Evolutionary conservation across 1,284 basidiomycete species (phyloP).

Genomic region (Termitomyces sp.): DNA sequence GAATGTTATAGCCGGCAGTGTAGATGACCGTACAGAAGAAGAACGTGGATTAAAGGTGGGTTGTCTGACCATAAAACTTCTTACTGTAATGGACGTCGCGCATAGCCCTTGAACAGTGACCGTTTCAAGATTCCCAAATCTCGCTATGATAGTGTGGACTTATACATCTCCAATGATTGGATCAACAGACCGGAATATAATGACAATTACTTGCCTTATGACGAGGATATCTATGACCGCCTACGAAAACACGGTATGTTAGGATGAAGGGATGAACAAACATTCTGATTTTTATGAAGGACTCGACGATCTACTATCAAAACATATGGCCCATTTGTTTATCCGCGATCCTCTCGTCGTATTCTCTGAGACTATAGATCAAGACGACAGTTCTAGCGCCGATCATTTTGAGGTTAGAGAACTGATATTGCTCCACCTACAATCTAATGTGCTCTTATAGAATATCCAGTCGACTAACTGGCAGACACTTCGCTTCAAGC

Average conservation of each 20-base stretch:
- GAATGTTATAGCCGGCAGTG: constrained; percentile 96
- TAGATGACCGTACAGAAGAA: constrained; percentile 94
- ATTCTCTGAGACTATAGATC: constrained; percentile 91
- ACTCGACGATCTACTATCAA: constrained; percentile 83
- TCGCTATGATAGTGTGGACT: constrained; percentile 92
- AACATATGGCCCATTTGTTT: constrained; percentile 93
- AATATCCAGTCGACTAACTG: constrained; percentile 99
- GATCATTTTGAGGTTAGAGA: constrained; percentile 90
- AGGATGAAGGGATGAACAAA: neutral
- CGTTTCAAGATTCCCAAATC: constrained; percentile 89
- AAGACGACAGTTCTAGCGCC: constrained; percentile 82
- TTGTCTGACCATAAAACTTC: constrained; percentile 1
- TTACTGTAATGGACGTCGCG: constrained; percentile 5
- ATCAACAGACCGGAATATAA: constrained; percentile 91
- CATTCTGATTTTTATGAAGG: constrained; percentile 43
- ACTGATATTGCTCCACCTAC: neutral
- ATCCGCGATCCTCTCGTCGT: constrained; percentile 97
- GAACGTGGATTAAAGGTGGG: constrained; percentile 83
- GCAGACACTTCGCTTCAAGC: constrained; percentile 99
- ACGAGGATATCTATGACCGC: constrained; percentile 69
- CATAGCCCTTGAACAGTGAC: constrained; percentile 72
- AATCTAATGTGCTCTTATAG: constrained; percentile 31
- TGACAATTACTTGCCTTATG: constrained; percentile 81
- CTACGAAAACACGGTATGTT: constrained; percentile 68
- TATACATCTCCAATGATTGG: constrained; percentile 88